phyloP scores from a whole-genome alignment of 306 rosid species.

The Alnus rubra region DNA sequence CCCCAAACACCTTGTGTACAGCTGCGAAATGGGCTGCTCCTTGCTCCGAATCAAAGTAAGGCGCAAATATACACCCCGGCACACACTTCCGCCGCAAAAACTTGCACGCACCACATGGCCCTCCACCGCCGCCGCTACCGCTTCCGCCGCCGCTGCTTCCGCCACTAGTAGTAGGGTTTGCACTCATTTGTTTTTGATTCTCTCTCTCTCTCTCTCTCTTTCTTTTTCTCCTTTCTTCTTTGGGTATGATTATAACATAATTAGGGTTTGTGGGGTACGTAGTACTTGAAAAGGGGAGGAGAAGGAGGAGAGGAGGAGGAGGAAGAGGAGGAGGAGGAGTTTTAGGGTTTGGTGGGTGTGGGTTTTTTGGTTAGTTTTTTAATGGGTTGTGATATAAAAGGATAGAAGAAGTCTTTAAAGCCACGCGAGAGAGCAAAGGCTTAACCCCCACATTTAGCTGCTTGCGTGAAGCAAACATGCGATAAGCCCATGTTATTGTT shows the following conservation, averaged over 20 bases:
- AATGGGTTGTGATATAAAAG: conserved; percentile 32
- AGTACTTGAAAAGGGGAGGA: background rate
- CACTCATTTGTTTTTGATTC: conserved; percentile 42
- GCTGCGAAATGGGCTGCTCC: conserved; percentile 89
- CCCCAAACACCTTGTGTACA: conserved; percentile 93
- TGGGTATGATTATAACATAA: conserved; percentile 14
- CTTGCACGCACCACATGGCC: conserved; percentile 97
- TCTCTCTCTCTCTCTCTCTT: background rate
- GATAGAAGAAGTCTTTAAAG: conserved; percentile 71
- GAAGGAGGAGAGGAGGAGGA: conserved; percentile 8
- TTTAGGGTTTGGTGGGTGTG: conserved; percentile 55
- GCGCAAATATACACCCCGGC: conserved; percentile 80
- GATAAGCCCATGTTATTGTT: conserved; percentile 51
- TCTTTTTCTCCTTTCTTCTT: background rate
- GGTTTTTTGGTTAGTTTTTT: conserved; percentile 21
- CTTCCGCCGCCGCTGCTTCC: conserved; percentile 29
- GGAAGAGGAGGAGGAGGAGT: conserved; percentile 11
- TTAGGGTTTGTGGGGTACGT: conserved; percentile 21
- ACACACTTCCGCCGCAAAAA: conserved; percentile 83
- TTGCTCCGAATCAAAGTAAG: conserved; percentile 92
- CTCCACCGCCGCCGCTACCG: conserved; percentile 30
- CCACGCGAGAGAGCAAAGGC: conserved; percentile 83
- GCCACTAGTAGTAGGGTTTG: conserved; percentile 46
- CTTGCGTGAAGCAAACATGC: conserved; percentile 98
- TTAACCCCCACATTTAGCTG: conserved; percentile 67